Base-by-base conservation (phyloP, 106 monocot species). In the Acorus gramineus region DNA sequence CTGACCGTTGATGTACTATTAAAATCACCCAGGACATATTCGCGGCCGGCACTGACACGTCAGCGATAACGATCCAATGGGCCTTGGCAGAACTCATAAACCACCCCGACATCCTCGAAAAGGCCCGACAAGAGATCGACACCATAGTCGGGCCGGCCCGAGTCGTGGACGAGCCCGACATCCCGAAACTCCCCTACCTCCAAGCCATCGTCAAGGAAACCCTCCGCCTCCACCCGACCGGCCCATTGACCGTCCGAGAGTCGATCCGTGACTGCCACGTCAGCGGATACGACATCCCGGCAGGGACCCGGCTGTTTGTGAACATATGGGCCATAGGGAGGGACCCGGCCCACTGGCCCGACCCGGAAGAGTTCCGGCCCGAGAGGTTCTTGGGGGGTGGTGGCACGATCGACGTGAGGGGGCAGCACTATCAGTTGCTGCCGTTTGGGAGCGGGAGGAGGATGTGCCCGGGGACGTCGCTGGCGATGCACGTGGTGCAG, bases 361-460 rank as follows among this genome's bases (percentile, higher is more conserved):
- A 57, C 1, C 66, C 77, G 1, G 55, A 61, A 0, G 47, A 71
- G 13, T 77, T 77, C 66, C 9, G 7, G 4, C 71, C 66, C 2
- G 71, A 77, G 52, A 59, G 77, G 11, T 71, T 77, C n/a, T 2
- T 61, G 42, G 7, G 2, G 42, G 28, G 47, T 3, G 44, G 50
- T 3, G 64, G 8, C 1, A 10, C 9, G 5, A 7, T 53, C 7
- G 50, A 51, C 42, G 14, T 57, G 5, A 66, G 66, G 49, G 80
- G 74, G 9, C 73, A 69, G 8, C 73, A 73, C 45, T 78, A 52
- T 48, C 72, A 74, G 2, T 3, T 76, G 44, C 10, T 81, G 11
- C 81, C 81, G 10, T 81, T 81, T 8, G 81, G 81, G 12, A 68
- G 77, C 14, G 81, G 77, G 0, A 57, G 77, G 46, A 67, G 81